phyloP scores from a whole-genome alignment of 176 grass and related monocot species.

The Phoenix roebelenii region DNA sequence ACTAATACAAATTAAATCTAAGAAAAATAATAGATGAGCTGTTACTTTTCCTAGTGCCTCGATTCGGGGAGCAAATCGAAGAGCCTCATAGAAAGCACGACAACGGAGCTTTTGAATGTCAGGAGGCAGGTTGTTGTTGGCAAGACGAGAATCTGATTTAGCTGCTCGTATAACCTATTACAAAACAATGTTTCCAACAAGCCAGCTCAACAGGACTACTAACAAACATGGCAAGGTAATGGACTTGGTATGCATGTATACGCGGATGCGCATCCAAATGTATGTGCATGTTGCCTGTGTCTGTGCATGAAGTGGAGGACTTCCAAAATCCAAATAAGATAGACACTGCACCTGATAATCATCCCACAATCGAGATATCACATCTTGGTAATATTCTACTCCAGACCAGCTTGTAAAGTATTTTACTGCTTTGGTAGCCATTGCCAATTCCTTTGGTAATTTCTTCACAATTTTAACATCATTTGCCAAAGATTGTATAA shows the following conservation, averaged over 20 bases:
- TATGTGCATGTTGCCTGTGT: too few relatives aligned
- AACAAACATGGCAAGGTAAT: background rate
- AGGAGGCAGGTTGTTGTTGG: conserved; percentile 82
- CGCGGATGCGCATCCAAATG: too few relatives aligned
- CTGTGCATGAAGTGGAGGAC: too few relatives aligned
- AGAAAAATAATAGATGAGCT: too few relatives aligned
- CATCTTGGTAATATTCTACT: conserved; percentile 64
- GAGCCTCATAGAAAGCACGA: conserved; percentile 66
- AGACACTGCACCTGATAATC: conserved; percentile 43
- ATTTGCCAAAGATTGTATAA: conserved; percentile 57
- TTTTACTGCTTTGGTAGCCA: conserved; percentile 58
- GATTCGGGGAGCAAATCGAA: conserved; percentile 73
- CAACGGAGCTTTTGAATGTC: conserved; percentile 97
- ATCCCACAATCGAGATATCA: conserved; percentile 69
- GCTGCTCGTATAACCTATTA: conserved; percentile 83
- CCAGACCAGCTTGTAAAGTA: conserved; percentile 93
- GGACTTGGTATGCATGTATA: too few relatives aligned
- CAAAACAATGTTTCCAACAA: conserved; percentile 19
- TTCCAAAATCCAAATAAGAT: too few relatives aligned
- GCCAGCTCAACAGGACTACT: conserved; percentile 18
- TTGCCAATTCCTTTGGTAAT: conserved; percentile 59
- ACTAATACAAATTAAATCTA: too few relatives aligned
- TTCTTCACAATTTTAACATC: conserved; percentile 79
- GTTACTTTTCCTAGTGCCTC: conserved; percentile 78
- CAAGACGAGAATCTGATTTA: conserved; percentile 97